These are phyloP conservation scores for Escovopsis sp. DNA, from an alignment of 2,329 filamentous ascomycete species.

Conservation along the genomic window DNA sequence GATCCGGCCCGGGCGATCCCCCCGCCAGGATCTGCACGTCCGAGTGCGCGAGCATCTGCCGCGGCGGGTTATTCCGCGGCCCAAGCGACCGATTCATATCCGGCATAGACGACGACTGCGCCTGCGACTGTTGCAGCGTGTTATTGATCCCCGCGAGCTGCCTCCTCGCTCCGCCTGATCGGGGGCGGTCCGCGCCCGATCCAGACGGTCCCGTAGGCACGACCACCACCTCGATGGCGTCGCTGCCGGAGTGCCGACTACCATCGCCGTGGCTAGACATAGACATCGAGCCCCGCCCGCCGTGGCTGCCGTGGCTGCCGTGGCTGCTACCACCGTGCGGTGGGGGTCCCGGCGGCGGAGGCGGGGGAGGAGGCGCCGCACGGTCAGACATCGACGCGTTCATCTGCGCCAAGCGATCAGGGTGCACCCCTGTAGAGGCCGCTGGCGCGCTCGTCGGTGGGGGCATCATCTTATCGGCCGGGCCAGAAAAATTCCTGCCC, in stretches of 20 bases:
- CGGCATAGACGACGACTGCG: constrained; percentile 24
- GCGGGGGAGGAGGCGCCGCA: constrained; percentile 5
- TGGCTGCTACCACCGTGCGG: constrained; percentile 7
- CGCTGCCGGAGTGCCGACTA: constrained; percentile 11
- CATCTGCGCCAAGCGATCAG: constrained; percentile 35
- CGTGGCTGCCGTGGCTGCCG: constrained; percentile 4
- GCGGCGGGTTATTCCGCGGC: constrained; percentile 18
- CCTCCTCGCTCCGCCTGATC: constrained; percentile 22
- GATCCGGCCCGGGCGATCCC: constrained; percentile 34
- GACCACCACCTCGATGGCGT: constrained; percentile 12
- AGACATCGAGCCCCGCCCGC: constrained; percentile 16
- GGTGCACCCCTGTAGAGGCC: constrained; percentile 28
- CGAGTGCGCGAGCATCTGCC: constrained; percentile 32
- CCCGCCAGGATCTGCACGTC: constrained; percentile 42
- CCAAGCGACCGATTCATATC: constrained; percentile 21
- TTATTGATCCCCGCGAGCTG: constrained; percentile 46
- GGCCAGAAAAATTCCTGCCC: constrained; percentile 21
- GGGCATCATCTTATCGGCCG: constrained; percentile 11
- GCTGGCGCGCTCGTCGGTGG: constrained; percentile 11
- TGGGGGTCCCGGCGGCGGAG: constrained; percentile 19
- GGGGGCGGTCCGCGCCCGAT: constrained; percentile 16
- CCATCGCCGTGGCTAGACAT: constrained; percentile 17
- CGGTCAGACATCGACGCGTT: constrained; percentile 11
- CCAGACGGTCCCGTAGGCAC: constrained; percentile 22
- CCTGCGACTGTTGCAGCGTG: constrained; percentile 36